A percentile compares a stretch with the other conserved stretches of the same genome.
These are phyloP conservation scores for Camellia oleifera DNA, from an alignment of 179 eudicot genomes.

Conservation along the genomic window DNA sequence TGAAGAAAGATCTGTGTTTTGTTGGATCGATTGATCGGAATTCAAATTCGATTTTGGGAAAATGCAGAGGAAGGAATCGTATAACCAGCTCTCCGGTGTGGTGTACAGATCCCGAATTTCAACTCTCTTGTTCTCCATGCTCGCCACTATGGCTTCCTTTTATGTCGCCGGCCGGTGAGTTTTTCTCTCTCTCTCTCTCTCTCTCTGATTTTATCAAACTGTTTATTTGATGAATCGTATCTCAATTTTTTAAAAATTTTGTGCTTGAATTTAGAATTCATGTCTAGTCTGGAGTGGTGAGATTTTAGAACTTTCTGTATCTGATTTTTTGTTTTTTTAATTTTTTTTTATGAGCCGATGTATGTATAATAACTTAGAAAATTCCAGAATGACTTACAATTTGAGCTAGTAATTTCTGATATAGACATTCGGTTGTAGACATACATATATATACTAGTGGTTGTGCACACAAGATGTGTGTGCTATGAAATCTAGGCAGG, in stretches of 20 bases:
- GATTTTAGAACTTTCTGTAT: neutral
- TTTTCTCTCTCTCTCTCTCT: constrained; percentile 4
- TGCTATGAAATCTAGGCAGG: no score
- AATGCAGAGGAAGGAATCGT: constrained; percentile 59
- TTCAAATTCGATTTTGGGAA: constrained; percentile 1
- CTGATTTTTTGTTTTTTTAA: neutral
- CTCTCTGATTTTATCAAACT: neutral
- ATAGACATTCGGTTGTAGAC: no score
- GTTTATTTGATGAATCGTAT: neutral
- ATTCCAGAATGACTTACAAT: no score
- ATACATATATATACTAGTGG: no score
- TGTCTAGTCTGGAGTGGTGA: neutral
- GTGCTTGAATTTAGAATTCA: no score
- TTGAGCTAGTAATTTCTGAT: no score
- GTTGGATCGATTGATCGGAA: neutral
- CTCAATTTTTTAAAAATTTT: neutral
- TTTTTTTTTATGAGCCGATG: neutral
- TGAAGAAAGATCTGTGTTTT: neutral
- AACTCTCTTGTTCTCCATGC: constrained; percentile 61
- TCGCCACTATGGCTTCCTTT: constrained; percentile 68
- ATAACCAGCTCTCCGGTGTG: constrained; percentile 36
- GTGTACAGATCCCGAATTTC: constrained; percentile 54
- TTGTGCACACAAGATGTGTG: no score
- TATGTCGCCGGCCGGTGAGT: constrained; percentile 81
- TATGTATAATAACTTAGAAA: no score